A percentile compares a stretch with the other conserved stretches of the same genome.
Evolutionary conservation across 2,329 filamentous ascomycete species (phyloP).

Genomic region (Ophiostoma himal-ulmi): DNA sequence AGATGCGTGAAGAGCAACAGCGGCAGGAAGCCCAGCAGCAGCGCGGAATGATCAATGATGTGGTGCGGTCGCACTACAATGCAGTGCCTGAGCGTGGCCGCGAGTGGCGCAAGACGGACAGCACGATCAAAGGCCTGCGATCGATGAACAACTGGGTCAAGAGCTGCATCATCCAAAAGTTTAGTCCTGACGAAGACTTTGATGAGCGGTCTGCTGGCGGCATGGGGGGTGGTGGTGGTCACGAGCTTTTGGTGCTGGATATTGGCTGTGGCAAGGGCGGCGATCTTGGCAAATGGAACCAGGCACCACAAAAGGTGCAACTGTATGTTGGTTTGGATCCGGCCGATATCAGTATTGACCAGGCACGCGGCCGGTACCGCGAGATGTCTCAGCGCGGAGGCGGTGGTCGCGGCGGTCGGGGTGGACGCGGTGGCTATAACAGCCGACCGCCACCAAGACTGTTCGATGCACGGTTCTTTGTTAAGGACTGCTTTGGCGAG

Average conservation of each 20-base stretch:
- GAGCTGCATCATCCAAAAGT: slow-evolving; percentile 94
- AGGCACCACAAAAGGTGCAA: slow-evolving; percentile 82
- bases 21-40: slow-evolving; percentile 36
- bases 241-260: slow-evolving; percentile 76
- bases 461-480: slow-evolving; percentile 81
- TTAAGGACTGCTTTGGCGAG: slow-evolving; percentile 89
- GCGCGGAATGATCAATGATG: slow-evolving; percentile 65
- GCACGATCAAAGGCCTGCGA: slow-evolving; percentile 87
- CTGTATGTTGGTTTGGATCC: slow-evolving; percentile 93
- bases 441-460: slow-evolving; percentile 49
- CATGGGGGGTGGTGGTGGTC: slow-evolving; percentile 48
- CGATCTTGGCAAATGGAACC: slow-evolving; percentile 92
- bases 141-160: slow-evolving; percentile 99
- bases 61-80: slow-evolving; percentile 93
- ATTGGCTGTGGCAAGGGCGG: slow-evolving; percentile 96
- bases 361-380: slow-evolving; percentile 78
- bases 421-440: slow-evolving; percentile 47
- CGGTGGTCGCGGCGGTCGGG: slow-evolving; percentile 43
- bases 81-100: slow-evolving; percentile 86
- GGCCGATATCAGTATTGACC: slow-evolving; percentile 84
- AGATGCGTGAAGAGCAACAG: slow-evolving; percentile 35
- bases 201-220: slow-evolving; percentile 51
- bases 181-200: slow-evolving; percentile 74
- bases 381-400: slow-evolving; percentile 59
- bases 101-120: slow-evolving; percentile 91